Percentiles rank a stretch among this genome's conserved stretches.
Evolutionary conservation across 2,329 filamentous ascomycete species (phyloP).

Genomic region (Ophiostoma triangulosporum): DNA sequence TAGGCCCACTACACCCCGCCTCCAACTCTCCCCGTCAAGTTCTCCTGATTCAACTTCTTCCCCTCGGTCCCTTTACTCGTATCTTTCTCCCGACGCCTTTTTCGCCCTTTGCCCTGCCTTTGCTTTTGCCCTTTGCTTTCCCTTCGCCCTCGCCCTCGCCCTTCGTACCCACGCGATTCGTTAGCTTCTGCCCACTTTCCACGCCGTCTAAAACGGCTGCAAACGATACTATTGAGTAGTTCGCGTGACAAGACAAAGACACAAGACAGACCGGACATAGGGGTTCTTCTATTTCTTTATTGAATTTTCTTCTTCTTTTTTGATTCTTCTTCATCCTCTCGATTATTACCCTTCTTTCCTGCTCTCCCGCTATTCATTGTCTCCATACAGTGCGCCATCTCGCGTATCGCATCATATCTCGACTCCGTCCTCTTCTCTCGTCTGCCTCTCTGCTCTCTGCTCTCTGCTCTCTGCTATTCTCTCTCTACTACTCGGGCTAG

Average conservation of each 20-base stretch:
- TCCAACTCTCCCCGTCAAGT: too few relatives aligned
- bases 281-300: not conserved
- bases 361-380: not conserved
- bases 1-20: too few relatives aligned
- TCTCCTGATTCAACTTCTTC: too few relatives aligned
- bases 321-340: not conserved
- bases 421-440: not conserved
- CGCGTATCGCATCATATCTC: too few relatives aligned
- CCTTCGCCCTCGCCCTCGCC: too few relatives aligned
- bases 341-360: not conserved
- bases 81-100: too few relatives aligned
- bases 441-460: not conserved
- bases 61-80: too few relatives aligned
- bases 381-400: not conserved
- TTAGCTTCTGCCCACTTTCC: conserved; percentile 2
- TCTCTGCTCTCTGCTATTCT: too few relatives aligned
- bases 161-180: not conserved
- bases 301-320: not conserved
- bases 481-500: too few relatives aligned
- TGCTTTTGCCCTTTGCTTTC: too few relatives aligned
- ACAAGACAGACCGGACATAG: not conserved
- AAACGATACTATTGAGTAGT: not conserved
- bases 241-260: not conserved
- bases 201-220: not conserved
- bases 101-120: too few relatives aligned